Evolutionary conservation across 2,329 filamentous ascomycete species (phyloP).

Genomic region (Neonectria magnoliae): DNA sequence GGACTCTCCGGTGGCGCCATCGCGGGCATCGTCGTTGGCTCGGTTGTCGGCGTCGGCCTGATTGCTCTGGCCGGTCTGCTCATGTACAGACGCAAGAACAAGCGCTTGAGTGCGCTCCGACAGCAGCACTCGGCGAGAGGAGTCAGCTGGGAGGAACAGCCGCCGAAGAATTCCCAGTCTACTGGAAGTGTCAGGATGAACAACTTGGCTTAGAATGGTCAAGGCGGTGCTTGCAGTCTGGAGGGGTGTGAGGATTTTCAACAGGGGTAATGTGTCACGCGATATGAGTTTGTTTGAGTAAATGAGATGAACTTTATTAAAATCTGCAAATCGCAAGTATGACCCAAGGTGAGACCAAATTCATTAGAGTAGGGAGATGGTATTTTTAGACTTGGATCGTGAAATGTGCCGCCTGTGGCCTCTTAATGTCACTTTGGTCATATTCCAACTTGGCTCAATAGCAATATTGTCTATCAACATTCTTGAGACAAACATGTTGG

Average conservation of each 20-base stretch:
- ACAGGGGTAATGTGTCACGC: constrained; percentile 6
- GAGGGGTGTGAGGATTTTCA: neutral
- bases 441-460: neutral
- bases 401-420: neutral
- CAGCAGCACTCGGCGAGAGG: constrained; percentile 25
- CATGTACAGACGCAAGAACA: constrained; percentile 52
- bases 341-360: neutral
- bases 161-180: constrained; percentile 18
- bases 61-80: constrained; percentile 69
- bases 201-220: neutral
- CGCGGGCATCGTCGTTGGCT: constrained; percentile 79
- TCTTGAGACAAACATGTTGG: neutral
- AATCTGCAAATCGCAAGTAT: neutral
- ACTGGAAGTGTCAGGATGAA: constrained; percentile 21
- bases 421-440: neutral
- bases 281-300: constrained; percentile 5
- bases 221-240: neutral
- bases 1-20: constrained; percentile 74
- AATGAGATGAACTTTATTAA: neutral
- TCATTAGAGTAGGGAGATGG: neutral
- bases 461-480: too few relatives aligned
- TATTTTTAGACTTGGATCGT: neutral
- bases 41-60: constrained; percentile 69
- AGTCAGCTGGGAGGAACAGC: constrained; percentile 24
- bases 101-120: constrained; percentile 5